Evolutionary conservation across 805 yeast species (phyloP), one percentile per base, ranked within the genome.

Genomic region (Saccharomycopsis sp.): DNA sequence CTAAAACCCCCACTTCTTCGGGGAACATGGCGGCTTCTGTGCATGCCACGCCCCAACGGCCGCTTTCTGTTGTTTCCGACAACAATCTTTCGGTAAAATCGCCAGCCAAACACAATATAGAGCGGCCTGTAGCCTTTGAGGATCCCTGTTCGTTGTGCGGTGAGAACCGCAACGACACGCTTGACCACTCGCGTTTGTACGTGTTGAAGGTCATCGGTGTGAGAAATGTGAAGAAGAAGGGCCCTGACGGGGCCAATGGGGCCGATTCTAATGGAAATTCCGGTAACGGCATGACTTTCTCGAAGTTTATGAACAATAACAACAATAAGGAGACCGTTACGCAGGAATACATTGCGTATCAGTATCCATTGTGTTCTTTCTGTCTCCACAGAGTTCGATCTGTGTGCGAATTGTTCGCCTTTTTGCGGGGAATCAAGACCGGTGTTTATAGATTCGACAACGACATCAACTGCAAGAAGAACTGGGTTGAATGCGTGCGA

Each of bases 81-180:
- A 44, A 47, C 1, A 71, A 67, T 38, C 72, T 49, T 9, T n/a
- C 24, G n/a, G 38, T 29, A 12, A 35, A 41, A 8, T 41, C 24
- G 15, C 24, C 22, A 14, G n/a, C n/a, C 17, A n/a, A n/a, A 19
- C 44, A 22, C 12, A 8, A 24, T 1, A 41, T 24, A 35, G 60
- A 57, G n/a, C 64, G 58, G 3, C 93, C 96, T 0, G 84, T 87
- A 17, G 96, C 96, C 0, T 80, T 87, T 22, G 76, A 78, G 55
- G 82, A 83, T 1, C 83, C 91, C 3, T 93, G 98, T 72, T 77
- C 91, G 2, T 75, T 93, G 49, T 93, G 98, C 74, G 93, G 92
- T 3, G 97, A 92, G 70, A 68, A 72, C 14, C 78, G 96, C 60
- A 78, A 79, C 66, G 89, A 85, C 65, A 78, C 82, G 58, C 75